A percentile compares a stretch with the other conserved stretches of the same genome.
These are phyloP conservation scores for Globisporangium nunn DNA, from an alignment of 352 stramenopile species.

Conservation along the genomic window DNA sequence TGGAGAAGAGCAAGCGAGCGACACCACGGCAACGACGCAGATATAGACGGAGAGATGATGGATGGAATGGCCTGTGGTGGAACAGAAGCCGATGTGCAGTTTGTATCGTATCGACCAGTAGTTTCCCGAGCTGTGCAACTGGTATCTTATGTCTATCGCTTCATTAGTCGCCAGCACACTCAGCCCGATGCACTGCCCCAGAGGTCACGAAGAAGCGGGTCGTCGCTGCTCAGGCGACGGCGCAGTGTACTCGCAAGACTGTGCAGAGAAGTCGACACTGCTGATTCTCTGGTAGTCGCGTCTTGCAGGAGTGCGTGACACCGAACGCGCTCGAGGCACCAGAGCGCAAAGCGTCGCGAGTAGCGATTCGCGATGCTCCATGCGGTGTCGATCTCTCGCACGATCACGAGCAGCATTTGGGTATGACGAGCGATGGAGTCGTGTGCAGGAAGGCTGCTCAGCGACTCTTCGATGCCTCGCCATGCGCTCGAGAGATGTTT, in stretches of 20 bases:
- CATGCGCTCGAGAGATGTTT: background rate
- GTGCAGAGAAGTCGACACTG: background rate
- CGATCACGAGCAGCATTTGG: constrained; percentile 10
- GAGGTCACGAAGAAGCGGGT: constrained; percentile 14
- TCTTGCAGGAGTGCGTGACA: background rate
- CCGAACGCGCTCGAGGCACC: constrained; percentile 26
- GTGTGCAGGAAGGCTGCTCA: background rate
- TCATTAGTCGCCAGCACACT: background rate
- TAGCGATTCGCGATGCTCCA: constrained; percentile 37
- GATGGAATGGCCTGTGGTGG: background rate
- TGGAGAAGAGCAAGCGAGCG: background rate
- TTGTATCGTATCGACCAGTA: background rate
- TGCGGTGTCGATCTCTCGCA: constrained; percentile 33
- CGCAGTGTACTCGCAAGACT: constrained; percentile 7
- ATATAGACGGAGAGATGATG: background rate
- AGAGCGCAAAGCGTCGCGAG: constrained; percentile 42
- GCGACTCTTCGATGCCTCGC: background rate
- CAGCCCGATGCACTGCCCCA: background rate
- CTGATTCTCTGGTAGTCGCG: background rate
- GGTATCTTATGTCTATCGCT: background rate
- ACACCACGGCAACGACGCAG: background rate
- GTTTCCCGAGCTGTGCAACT: background rate
- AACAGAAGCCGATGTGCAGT: background rate
- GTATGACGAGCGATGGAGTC: background rate
- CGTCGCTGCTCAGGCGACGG: constrained; percentile 1